Evolutionary conservation across 345 rosid species (phyloP).

Genomic region (Passiflora organensis): DNA sequence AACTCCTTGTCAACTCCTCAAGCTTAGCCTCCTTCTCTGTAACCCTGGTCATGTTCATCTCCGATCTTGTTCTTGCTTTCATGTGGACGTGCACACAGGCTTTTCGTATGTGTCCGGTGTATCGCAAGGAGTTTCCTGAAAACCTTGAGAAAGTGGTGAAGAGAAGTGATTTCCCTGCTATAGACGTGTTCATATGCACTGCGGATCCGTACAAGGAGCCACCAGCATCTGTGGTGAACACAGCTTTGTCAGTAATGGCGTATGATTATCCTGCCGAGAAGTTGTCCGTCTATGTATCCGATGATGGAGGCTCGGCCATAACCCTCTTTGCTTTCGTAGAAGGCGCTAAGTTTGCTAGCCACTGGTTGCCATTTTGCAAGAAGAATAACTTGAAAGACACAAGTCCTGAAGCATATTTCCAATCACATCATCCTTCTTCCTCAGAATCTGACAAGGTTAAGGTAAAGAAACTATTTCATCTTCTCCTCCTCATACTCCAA

Average conservation of each 20-base stretch:
- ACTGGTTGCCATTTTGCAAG: slow-evolving; percentile 23
- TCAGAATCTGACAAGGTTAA: background rate
- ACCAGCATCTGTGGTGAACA: slow-evolving; percentile 46
- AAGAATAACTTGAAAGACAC: slow-evolving; percentile 5
- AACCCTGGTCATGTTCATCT: slow-evolving; percentile 30
- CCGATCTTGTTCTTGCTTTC: slow-evolving; percentile 59
- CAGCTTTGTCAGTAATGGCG: slow-evolving; percentile 69
- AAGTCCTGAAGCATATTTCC: slow-evolving; percentile 10
- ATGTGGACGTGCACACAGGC: slow-evolving; percentile 42
- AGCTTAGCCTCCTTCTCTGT: slow-evolving; percentile 8
- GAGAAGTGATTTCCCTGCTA: slow-evolving; percentile 5
- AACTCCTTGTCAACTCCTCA: slow-evolving; percentile 32
- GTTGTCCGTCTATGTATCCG: slow-evolving; percentile 44
- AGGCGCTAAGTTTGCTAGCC: slow-evolving; percentile 20
- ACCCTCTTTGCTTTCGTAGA: slow-evolving; percentile 25
- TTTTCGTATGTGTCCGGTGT: slow-evolving; percentile 9
- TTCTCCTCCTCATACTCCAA: background rate
- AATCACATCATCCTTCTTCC: background rate
- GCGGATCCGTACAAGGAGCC: slow-evolving; percentile 28
- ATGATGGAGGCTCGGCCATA: slow-evolving; percentile 22
- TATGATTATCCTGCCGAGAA: slow-evolving; percentile 70
- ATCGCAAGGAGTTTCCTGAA: slow-evolving; percentile 15
- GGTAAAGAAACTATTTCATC: slow-evolving; percentile 1
- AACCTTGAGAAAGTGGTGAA: slow-evolving; percentile 4
- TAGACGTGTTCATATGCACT: slow-evolving; percentile 67